Evolutionary conservation across 768 basidiomycete species (phyloP).

Genomic region (Russula earlei): DNA sequence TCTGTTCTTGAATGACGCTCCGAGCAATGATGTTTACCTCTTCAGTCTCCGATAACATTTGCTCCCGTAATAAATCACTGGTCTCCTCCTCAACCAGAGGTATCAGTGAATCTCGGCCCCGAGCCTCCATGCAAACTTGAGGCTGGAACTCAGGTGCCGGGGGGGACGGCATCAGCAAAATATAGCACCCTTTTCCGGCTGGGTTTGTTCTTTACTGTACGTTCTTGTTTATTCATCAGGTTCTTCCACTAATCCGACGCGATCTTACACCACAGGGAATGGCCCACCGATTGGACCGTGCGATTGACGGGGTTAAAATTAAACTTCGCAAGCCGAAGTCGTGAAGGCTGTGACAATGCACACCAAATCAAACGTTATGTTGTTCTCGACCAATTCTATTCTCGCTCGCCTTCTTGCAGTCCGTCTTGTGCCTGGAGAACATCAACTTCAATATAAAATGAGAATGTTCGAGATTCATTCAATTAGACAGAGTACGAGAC

Average conservation of each 20-base stretch:
- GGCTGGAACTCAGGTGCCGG: background rate
- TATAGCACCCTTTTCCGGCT: slow-evolving; percentile 2
- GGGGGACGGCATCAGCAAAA: background rate
- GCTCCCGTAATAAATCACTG: background rate
- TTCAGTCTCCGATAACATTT: slow-evolving; percentile 10
- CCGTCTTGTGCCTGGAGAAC: background rate
- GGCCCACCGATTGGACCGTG: background rate
- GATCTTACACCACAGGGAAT: background rate
- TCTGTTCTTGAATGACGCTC: background rate
- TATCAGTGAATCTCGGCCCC: background rate
- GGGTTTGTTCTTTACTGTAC: background rate
- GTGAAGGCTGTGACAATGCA: background rate
- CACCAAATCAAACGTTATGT: background rate
- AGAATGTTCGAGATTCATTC: too few relatives aligned
- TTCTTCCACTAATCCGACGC: background rate
- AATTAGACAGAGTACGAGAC: too few relatives aligned
- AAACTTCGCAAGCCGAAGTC: slow-evolving; percentile 5
- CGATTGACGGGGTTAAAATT: slow-evolving; percentile 7
- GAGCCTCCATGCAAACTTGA: background rate
- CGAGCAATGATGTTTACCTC: background rate
- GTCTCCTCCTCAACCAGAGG: background rate
- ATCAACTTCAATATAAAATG: too few relatives aligned
- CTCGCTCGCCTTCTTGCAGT: background rate
- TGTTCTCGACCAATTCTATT: background rate
- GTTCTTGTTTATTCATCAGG: background rate